phyloP scores from a whole-genome alignment of 306 rosid species.

The Vigna trinervia region DNA sequence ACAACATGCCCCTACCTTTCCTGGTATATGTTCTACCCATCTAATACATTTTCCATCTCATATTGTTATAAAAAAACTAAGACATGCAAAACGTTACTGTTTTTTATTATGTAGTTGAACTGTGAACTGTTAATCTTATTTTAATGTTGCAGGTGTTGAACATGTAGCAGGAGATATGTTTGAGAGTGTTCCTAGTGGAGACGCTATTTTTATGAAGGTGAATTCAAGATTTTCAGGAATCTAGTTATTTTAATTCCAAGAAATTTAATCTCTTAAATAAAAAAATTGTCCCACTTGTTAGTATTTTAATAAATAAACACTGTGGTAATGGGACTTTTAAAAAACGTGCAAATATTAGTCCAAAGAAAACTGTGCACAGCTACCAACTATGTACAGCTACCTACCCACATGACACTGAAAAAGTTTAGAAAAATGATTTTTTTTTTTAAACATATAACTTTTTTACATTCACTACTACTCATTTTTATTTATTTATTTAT shows the following conservation, averaged over 20 bases:
- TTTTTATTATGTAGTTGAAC: background rate
- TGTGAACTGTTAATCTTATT: background rate
- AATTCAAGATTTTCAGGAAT: background rate
- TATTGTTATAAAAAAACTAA: background rate
- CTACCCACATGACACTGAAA: background rate
- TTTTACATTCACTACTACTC: no score
- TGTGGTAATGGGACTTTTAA: background rate
- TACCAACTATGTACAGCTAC: background rate
- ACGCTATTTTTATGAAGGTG: conserved; percentile 58
- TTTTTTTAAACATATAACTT: no score
- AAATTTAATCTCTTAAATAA: background rate
- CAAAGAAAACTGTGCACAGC: background rate
- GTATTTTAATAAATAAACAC: no score
- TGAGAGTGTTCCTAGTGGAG: conserved; percentile 54
- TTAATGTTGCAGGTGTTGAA: conserved; percentile 42
- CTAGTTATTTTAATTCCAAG: background rate
- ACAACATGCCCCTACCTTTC: conserved; percentile 49
- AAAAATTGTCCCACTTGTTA: no score
- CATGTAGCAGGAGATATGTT: conserved; percentile 59
- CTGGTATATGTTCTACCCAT: conserved; percentile 46
- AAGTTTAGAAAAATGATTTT: no score
- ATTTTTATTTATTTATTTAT: no score
- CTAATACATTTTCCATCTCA: background rate
- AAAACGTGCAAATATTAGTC: background rate
- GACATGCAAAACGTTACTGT: background rate